Base-by-base conservation (phyloP, 495 filamentous ascomycete species). In the Talaromyces trachyspermus region DNA sequence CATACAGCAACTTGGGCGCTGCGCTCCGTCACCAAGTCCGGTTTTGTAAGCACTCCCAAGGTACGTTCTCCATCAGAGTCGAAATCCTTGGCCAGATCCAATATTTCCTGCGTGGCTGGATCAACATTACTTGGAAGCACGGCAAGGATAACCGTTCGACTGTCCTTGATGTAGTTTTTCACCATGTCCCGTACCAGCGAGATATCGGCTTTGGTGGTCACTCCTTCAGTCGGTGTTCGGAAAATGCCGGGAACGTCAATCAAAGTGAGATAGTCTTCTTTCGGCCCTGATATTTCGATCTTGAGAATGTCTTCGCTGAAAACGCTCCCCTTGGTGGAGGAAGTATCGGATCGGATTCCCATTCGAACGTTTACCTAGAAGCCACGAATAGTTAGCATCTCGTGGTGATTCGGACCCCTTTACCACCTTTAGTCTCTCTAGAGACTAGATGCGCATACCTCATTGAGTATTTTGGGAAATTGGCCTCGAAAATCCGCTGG, bases 241-340 rank as follows among this genome's bases (percentile, higher is more conserved):
- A 75, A 79, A 3, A 86, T 61, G 0, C 81, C 80, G 0, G 84
- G 83, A 8, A 86, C 67, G 49, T 86, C 83, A 2, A 88, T 79
- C 0, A 87, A 52, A 0, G 76, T 83, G 6, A 88, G 61, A n/a
- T 85, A 77, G 1, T 77, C 77, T 15, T 75, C 55, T 18, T 69
- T 61, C 0, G 84, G 84, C 0, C 77, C 78, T 1, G 55, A 61
- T 4, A 88, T 79, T 46, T 83, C 77, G 37, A 89, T 62, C 36
- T 76, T 74, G 1, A 88, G 66, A 3, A 86, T 67, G 50, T 87
- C 81, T 25, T 76, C 66, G 0, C 77, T 71, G 49, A 85, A 83
- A 0, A 48, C 45, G 3, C 14, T 48, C 19, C 45, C 45, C 5
- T 48, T 33, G 22, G 15, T 48, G 1, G 45, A 48, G 18, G 35